Base-by-base conservation (phyloP, 768 basidiomycete genomes). In the Boletus pseudopeckii region DNA sequence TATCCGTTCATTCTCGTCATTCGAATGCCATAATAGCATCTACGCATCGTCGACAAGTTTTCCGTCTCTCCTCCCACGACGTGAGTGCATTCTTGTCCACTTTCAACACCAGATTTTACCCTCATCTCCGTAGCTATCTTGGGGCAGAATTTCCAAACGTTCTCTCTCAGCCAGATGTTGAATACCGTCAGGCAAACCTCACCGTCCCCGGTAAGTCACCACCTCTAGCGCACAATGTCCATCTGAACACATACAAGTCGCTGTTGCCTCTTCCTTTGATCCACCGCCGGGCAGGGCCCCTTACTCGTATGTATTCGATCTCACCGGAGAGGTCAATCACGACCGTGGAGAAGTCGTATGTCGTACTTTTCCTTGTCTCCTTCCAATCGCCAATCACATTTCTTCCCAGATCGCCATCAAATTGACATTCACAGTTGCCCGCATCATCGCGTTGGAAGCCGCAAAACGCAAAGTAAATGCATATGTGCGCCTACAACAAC, bases 271-370 rank as follows among this genome's bases (percentile, higher is more conserved):
- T 18, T 76, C 77, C 32, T 93, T 90, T 59, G 85, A 88, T 53
- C 86, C 89, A 9, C 80, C 84, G 1, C 80, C 81, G 55, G 89
- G 87, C 49, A 74, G 81, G 58, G 69, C 77, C n/a, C 77, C 85
- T 5, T 94, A 85, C 69, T 77, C 84, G 53, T 86, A 88, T 70
- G 87, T 93, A 20, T 92, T 92, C 68, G 92, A 94, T 73, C 82
- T 86, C 60, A 87, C 88, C 3, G 92, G 92, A 40, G 91, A 93
- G 69, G 74, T 89, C 52, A 80, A 81, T 51, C 79, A 80, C 61
- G 89, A 91, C 70, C 81, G 90, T 44, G 80, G 82, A 30, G 89
- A 91, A 68, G 74, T 84, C 77, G 90, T 88, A 66, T 50, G 80
- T 71, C 26, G 15, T 47, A 13, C 30, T 46, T 43, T 32, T 17